phyloP scores from a whole-genome alignment of 805 yeast species.

The Jamesozyma jinghongensis region DNA sequence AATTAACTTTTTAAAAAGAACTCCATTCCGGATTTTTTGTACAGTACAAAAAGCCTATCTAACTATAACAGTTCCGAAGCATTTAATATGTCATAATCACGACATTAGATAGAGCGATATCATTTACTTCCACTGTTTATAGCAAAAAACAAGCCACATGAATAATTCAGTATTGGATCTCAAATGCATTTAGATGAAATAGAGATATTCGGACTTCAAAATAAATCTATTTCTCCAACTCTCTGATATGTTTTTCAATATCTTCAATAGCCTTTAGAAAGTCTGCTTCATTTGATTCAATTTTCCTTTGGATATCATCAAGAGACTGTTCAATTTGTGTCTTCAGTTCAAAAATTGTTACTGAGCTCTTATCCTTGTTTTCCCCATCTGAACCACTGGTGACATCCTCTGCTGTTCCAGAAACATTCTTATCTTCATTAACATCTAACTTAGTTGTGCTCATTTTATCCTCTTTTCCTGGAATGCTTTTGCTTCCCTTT shows the following conservation, averaged over 20 bases:
- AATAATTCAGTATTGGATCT: too few species aligned
- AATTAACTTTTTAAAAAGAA: too few species aligned
- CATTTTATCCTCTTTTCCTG: not conserved
- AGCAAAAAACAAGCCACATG: too few species aligned
- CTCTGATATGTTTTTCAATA: conserved; percentile 17
- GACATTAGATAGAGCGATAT: too few species aligned
- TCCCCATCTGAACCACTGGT: not conserved
- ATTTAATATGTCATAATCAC: too few species aligned
- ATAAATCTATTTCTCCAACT: conserved; percentile 4
- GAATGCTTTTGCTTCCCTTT: not conserved
- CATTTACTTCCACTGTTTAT: too few species aligned
- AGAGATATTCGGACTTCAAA: too few species aligned
- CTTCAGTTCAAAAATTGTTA: conserved; percentile 25
- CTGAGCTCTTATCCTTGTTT: conserved; percentile 3
- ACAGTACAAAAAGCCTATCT: too few species aligned
- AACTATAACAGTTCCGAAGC: too few species aligned
- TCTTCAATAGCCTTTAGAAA: conserved; percentile 13
- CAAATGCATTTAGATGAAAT: too few species aligned
- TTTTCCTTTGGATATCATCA: conserved; percentile 12
- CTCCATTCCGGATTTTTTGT: too few species aligned
- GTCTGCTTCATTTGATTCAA: conserved; percentile 15
- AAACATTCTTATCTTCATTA: not conserved
- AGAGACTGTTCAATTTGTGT: conserved; percentile 21
- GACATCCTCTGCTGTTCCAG: not conserved
- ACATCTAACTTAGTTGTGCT: not conserved